Evolutionary conservation across 805 yeast genomes (phyloP).

Genomic region (Saturnispora halmiae): DNA sequence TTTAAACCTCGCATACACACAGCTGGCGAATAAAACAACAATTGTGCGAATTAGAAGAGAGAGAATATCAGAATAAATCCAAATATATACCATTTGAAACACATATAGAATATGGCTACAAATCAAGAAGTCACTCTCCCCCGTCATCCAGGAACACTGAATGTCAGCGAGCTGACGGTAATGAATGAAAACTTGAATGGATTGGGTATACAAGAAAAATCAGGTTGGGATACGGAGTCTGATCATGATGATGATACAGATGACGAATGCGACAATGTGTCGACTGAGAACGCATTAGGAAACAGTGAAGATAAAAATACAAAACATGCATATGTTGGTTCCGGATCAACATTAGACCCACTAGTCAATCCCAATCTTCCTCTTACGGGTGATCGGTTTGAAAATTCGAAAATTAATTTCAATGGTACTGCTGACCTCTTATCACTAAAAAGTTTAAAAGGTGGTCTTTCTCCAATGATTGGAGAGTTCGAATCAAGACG

Average conservation of each 20-base stretch:
- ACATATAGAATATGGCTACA: not conserved
- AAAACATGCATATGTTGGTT: not conserved
- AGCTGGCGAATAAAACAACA: too few relatives aligned
- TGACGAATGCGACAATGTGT: not conserved
- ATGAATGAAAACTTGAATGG: not conserved
- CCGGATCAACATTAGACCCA: constrained; percentile 5
- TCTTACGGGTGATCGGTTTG: not conserved
- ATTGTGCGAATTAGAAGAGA: too few relatives aligned
- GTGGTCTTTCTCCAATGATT: constrained; percentile 12
- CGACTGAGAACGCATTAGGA: not conserved
- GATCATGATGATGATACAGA: constrained; percentile 6
- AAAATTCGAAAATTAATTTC: constrained; percentile 4
- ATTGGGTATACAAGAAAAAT: constrained; percentile 1
- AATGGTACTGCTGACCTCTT: constrained; percentile 2
- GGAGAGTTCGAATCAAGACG: constrained; percentile 15
- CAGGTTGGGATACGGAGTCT: constrained; percentile 12
- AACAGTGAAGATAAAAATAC: too few relatives aligned
- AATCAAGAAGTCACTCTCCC: constrained; percentile 15
- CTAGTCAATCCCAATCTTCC: constrained; percentile 1
- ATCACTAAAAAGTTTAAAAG: constrained; percentile 1
- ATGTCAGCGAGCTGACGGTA: constrained; percentile 23
- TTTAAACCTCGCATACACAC: too few relatives aligned
- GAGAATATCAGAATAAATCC: not conserved
- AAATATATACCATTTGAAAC: not conserved
- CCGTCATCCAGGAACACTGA: constrained; percentile 23